These are phyloP conservation scores for Solanum chacoense DNA, from an alignment of 305 asterid species.

Conservation along the genomic window DNA sequence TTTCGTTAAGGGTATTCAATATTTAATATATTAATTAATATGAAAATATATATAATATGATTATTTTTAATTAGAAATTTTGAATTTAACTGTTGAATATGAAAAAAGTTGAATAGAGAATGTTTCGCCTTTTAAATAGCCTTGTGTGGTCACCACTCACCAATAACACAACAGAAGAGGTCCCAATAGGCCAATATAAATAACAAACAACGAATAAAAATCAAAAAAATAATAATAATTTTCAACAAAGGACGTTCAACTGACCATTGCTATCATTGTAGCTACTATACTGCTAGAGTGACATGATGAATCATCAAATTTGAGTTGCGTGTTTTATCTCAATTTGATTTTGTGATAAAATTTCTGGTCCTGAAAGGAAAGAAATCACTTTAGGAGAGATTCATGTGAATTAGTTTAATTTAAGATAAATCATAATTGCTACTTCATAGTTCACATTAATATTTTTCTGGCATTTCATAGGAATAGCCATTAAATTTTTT, in stretches of 20 bases:
- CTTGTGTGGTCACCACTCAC: too few relatives aligned
- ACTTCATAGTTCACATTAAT: not conserved
- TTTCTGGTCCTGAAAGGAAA: not conserved
- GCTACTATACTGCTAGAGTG: not conserved
- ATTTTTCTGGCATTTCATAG: not conserved
- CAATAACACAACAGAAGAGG: accelerated
- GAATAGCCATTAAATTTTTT: not conserved
- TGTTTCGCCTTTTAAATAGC: not conserved
- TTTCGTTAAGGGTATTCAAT: not conserved
- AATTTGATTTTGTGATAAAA: not conserved
- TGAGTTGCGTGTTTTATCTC: not conserved
- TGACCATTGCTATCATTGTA: not conserved
- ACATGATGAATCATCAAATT: not conserved
- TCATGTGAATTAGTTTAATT: not conserved
- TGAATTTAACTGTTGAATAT: accelerated
- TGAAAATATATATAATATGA: not conserved
- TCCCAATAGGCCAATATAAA: not conserved
- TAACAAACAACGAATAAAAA: not conserved
- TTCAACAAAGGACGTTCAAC: not conserved
- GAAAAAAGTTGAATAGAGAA: not conserved
- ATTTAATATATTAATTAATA: not conserved
- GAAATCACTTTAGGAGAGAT: not conserved
- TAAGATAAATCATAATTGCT: not conserved
- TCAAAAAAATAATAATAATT: not conserved
- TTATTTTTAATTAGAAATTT: not conserved